Evolutionary conservation across 2,329 filamentous ascomycete species (phyloP), one percentile per base, ranked within the genome.

Genomic region (Fonsecaea monophora): DNA sequence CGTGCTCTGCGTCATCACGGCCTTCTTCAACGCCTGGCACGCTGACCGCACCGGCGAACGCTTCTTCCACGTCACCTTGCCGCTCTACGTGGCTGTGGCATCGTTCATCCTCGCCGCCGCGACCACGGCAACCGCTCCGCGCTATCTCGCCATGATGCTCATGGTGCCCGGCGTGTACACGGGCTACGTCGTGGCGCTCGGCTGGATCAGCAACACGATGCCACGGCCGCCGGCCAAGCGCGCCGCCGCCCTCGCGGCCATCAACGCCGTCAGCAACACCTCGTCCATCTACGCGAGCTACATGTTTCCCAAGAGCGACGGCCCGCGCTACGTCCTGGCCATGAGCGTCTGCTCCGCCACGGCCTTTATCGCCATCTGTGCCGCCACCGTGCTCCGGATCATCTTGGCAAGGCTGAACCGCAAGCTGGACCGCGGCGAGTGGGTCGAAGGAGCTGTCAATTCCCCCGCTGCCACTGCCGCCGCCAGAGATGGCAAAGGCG

Each of bases 121-220:
- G 0, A 91, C 90, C 0, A 87, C 83, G 0, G 75, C 80, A 2
- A 81, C 84, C 0, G 89, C 82, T 0, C 86, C 89, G 0, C 83
- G 90, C 40, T 92, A 92, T 69, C 77, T 90, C 8, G 83, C 87
- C 35, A 92, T 92, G 84, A 88, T 92, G 84, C 80, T 92, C 45
- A 92, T 92, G 87, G 82, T 71, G 8, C 65, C 68, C 9, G 68
- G 70, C 53, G 50, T 69, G 15, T 70, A 70, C n/a, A 84, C 85
- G 0, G 85, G 86, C 56, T 92, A 88, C 74, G 90, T 90, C 0
- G 88, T 91, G 1, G 83, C 84, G 1, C 80, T 92, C 3, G 85
- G 88, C 2, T 95, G 91, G 91, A 92, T 94, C 70, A 87, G 85
- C 55, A 92, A 90, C 75, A 90, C 88, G 1, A 83, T 94, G 60